Evolutionary conservation across 495 filamentous ascomycete species (phyloP).

Genomic region (Neurospora terricola): DNA sequence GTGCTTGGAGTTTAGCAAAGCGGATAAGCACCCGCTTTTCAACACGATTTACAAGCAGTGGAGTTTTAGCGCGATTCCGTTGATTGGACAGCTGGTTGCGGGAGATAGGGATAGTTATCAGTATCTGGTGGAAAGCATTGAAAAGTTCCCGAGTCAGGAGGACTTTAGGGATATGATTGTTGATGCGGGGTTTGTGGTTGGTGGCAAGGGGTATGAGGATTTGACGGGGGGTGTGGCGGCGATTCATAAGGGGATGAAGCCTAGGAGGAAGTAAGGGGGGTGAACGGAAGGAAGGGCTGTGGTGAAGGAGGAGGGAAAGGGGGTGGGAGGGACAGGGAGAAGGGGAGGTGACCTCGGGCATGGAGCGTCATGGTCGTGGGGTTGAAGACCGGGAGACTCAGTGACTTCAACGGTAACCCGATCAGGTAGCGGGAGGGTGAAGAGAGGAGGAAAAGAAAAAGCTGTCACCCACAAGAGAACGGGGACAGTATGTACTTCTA

Average conservation of each 20-base stretch:
- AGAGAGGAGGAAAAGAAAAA: not conserved
- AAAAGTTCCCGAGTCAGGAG: slow-evolving; percentile 76
- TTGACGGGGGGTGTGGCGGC: slow-evolving; percentile 86
- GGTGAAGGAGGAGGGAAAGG: too few relatives aligned
- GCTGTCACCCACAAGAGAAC: not conserved
- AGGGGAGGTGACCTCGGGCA: too few relatives aligned
- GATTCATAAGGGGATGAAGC: slow-evolving; percentile 95
- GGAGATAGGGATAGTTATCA: slow-evolving; percentile 94
- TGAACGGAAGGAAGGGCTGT: too few relatives aligned
- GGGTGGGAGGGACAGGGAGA: not conserved
- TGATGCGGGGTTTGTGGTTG: slow-evolving; percentile 78
- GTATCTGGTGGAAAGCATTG: slow-evolving; percentile 97
- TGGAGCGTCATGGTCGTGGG: too few relatives aligned
- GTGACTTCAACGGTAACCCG: not conserved
- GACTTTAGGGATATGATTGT: slow-evolving; percentile 81
- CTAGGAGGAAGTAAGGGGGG: slow-evolving; percentile 27
- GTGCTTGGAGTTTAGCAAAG: slow-evolving; percentile 90
- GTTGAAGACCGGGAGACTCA: not conserved
- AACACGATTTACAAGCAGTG: slow-evolving; percentile 90
- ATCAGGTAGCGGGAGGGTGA: too few relatives aligned
- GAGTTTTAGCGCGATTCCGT: slow-evolving; percentile 87
- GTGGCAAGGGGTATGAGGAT: slow-evolving; percentile 74
- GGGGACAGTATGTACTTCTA: not conserved
- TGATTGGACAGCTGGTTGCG: slow-evolving; percentile 92
- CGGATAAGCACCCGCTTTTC: slow-evolving; percentile 55